Conservation (phyloP, 805 yeast genomes). For the Metschnikowia orientalis region DNA sequence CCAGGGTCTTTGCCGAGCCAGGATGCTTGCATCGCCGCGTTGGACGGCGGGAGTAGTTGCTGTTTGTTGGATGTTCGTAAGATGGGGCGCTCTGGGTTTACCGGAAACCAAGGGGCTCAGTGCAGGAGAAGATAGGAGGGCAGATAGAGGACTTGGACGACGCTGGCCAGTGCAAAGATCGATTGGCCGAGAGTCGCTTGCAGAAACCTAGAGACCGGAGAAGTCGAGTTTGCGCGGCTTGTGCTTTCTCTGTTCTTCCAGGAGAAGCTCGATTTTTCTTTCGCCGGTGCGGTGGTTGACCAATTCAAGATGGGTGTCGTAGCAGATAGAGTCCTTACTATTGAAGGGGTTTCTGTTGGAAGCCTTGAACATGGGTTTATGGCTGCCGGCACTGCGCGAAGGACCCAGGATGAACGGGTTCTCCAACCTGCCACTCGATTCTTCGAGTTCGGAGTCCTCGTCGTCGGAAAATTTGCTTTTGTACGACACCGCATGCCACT, state of each 20-base stretch:
- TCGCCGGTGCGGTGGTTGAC: conserved; percentile 42
- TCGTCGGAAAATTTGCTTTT: conserved; percentile 28
- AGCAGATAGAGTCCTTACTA: conserved; percentile 19
- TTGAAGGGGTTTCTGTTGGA: conserved; percentile 28
- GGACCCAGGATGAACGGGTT: conserved; percentile 6
- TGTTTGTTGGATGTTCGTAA: too few species aligned
- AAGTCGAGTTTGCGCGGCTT: conserved; percentile 39
- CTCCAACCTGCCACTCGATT: conserved; percentile 12
- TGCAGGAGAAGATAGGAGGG: too few species aligned
- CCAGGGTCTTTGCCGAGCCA: too few species aligned
- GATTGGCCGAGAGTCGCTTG: too few species aligned
- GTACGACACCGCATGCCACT: conserved; percentile 37
- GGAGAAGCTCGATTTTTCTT: conserved; percentile 24
- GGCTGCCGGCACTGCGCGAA: neutral
- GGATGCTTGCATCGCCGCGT: too few species aligned
- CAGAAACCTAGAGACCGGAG: conserved; percentile 7
- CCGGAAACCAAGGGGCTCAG: too few species aligned
- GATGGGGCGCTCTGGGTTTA: too few species aligned
- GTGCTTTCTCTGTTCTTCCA: conserved; percentile 27
- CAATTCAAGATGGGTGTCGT: conserved; percentile 36
- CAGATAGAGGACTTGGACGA: too few species aligned
- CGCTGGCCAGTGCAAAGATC: too few species aligned
- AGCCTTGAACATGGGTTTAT: conserved; percentile 6
- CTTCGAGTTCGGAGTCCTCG: conserved; percentile 18
- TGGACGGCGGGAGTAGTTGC: too few species aligned